phyloP scores from a whole-genome alignment of 305 asterid species.

The Fraxinus floribunda region DNA sequence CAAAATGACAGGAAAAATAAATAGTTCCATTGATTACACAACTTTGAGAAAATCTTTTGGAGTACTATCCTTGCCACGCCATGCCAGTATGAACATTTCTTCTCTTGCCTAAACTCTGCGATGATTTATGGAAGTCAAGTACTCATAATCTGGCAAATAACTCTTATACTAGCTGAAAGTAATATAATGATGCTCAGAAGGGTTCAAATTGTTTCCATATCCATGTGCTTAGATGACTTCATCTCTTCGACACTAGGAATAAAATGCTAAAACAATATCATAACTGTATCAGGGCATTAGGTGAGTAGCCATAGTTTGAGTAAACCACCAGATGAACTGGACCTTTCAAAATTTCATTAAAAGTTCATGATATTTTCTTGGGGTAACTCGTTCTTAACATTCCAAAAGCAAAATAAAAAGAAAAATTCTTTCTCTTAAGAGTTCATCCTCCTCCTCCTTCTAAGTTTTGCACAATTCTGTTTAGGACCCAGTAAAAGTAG shows the following conservation, averaged over 20 bases:
- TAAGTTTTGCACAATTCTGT: neutral
- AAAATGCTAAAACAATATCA: neutral
- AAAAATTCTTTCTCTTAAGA: neutral
- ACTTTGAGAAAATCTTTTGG: neutral
- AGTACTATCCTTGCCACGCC: neutral
- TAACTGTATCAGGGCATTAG: neutral
- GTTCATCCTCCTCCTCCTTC: neutral
- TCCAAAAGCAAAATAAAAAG: neutral
- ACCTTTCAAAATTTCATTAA: neutral
- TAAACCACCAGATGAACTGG: neutral
- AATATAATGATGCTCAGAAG: neutral
- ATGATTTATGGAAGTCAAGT: neutral
- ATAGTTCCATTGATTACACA: neutral
- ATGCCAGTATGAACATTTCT: neutral
- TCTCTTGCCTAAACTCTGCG: neutral
- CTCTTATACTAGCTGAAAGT: neutral
- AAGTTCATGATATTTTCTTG: neutral
- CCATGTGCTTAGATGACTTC: neutral
- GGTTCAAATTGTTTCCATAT: neutral
- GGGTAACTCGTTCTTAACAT: neutral
- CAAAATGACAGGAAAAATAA: neutral
- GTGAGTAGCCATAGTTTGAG: neutral
- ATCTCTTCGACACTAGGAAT: neutral
- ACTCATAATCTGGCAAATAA: neutral
- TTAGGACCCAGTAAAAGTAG: neutral